Conservation (phyloP, 2,329 filamentous ascomycete species). For the Monilinia fructicola region DNA sequence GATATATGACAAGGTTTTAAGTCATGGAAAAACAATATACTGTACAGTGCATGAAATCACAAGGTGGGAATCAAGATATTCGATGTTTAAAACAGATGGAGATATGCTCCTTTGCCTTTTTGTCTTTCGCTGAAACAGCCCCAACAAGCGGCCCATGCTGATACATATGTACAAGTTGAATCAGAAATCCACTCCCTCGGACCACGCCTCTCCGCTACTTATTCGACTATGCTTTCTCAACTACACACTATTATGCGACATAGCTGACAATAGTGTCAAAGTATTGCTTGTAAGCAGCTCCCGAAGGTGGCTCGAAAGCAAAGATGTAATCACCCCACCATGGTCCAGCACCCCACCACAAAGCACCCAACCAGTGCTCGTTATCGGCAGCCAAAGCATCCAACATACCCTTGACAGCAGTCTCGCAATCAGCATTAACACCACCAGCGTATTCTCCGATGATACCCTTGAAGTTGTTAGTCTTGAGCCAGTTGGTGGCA, state of each 20-base stretch:
- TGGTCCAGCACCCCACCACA: conserved; percentile 58
- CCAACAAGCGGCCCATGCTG: background rate
- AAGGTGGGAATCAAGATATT: background rate
- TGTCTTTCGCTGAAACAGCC: background rate
- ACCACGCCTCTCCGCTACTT: background rate
- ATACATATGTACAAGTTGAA: conserved; percentile 21
- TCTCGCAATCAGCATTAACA: conserved; percentile 50
- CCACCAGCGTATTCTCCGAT: conserved; percentile 57
- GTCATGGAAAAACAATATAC: background rate
- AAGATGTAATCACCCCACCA: conserved; percentile 52
- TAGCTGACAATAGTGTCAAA: conserved; percentile 17
- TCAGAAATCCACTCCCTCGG: conserved; percentile 3
- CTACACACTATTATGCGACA: conserved; percentile 9
- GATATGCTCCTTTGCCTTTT: background rate
- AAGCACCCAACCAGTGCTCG: conserved; percentile 52
- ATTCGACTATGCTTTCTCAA: background rate
- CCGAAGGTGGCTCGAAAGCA: conserved; percentile 50
- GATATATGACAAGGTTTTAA: background rate
- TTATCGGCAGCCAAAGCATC: conserved; percentile 48
- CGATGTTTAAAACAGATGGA: background rate
- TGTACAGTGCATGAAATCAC: background rate
- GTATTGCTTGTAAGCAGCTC: conserved; percentile 39
- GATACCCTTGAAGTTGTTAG: conserved; percentile 52
- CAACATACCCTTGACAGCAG: conserved; percentile 51
- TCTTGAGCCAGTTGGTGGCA: conserved; percentile 55